Base-by-base conservation (phyloP, 2,329 filamentous ascomycete genomes). In the Pyrenophora tritici-repentis region DNA sequence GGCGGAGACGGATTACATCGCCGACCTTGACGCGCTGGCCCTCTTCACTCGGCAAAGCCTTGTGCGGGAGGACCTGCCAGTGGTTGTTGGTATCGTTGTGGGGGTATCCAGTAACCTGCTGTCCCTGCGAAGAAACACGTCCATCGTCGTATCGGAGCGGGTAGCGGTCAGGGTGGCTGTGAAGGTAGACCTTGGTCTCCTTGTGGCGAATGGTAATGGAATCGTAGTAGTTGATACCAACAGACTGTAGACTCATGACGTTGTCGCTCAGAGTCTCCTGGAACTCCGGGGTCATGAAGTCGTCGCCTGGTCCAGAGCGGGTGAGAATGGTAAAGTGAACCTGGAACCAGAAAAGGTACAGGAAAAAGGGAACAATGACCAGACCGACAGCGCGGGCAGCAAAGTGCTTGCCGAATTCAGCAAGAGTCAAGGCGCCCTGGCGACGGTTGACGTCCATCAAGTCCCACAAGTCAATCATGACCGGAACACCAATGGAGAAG, bases 291-390 rank as follows among this genome's bases (percentile, higher is more conserved):
- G 89, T 91, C 94, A 99, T 99, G 78, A 99, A 99, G 69, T 97
- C 93, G 71, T 99, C 94, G 46, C 94, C 94, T 37, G 94, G 93
- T 31, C 94, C 94, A 44, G 94, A 97, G 53, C 87, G 84, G 61
- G 79, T 88, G 56, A 99, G 82, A 65, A 99, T 90, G 37, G 90
- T 83, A 74, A 99, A 99, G 78, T 99, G 94, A 24, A 99, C 92
- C 81, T 99, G 94, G 86, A 99, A 99, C 94, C 94, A 99, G 82
- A 99, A 97, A 39, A 99, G 84, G 76, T 99, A 99, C 77, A 99
- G 95, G 68, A 97, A 81, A 81, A 99, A 97, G 12, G 94, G 94
- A 62, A 97, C 84, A 61, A 96, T 73, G 64, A 97, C 90, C 48
- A 99, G 81, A 12, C 89, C 92, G 58, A 95, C 79, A n/a, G 87